Evolutionary conservation across 2,329 filamentous ascomycete genomes (phyloP).

Genomic region (Botrytis squamosa): DNA sequence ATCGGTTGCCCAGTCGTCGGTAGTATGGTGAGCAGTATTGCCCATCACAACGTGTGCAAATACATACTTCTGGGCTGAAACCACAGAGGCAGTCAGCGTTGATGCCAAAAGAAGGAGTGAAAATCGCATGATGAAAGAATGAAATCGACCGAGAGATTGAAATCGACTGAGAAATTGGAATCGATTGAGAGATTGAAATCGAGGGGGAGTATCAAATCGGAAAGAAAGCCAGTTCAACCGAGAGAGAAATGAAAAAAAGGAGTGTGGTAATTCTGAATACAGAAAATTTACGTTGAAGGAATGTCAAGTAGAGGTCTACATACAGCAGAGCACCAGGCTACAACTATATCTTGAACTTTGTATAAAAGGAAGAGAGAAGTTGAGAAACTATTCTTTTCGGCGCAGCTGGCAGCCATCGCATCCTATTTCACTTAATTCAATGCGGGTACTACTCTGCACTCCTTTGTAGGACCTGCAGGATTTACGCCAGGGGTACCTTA

Average conservation of each 20-base stretch:
- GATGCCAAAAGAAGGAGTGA: constrained; percentile 21
- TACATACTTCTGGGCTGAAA: constrained; percentile 32
- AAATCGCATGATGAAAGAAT: constrained; percentile 17
- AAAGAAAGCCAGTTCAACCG: neutral
- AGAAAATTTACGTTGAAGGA: neutral
- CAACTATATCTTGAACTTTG: neutral
- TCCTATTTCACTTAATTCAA: constrained; percentile 10
- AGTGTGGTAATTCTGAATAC: constrained; percentile 16
- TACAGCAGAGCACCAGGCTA: constrained; percentile 19
- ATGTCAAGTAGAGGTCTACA: neutral
- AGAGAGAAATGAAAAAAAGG: constrained; percentile 13
- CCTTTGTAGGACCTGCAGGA: constrained; percentile 12
- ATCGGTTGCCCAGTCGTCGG: constrained; percentile 38
- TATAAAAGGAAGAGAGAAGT: neutral
- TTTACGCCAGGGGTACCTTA: neutral
- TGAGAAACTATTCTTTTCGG: constrained; percentile 7
- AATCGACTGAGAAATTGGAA: neutral
- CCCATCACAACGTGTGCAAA: constrained; percentile 40
- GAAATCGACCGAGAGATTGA: neutral
- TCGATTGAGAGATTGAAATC: neutral
- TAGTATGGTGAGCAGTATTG: constrained; percentile 38
- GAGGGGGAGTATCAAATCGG: neutral
- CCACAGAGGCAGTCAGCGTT: constrained; percentile 19
- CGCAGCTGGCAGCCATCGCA: constrained; percentile 16
- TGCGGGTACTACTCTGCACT: constrained; percentile 9